Evolutionary conservation across 148 eudicot species (phyloP).

Genomic region (Agrostemma githago): DNA sequence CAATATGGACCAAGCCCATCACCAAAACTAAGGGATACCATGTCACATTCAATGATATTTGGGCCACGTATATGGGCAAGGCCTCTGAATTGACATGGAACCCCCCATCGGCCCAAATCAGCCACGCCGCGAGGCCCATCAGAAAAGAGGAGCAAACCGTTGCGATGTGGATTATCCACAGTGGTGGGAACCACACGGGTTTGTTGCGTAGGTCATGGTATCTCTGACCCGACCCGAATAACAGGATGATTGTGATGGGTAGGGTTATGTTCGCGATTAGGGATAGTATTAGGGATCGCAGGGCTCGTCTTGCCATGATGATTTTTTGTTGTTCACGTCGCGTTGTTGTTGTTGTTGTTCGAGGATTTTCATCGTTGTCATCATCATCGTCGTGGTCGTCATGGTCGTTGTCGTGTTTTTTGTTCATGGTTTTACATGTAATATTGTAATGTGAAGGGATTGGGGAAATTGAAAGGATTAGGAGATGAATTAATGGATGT

Average conservation of each 20-base stretch:
- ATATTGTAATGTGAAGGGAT: too few species aligned
- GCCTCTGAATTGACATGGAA: conserved; percentile 21
- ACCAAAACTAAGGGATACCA: conserved; percentile 36
- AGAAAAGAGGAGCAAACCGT: conserved; percentile 28
- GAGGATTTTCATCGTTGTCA: background rate
- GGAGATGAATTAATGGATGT: background rate
- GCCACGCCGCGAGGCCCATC: conserved; percentile 35
- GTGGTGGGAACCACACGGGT: conserved; percentile 29
- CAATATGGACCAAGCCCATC: conserved; percentile 26
- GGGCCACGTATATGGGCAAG: conserved; percentile 24
- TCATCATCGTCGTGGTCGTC: background rate
- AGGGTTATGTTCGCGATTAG: conserved; percentile 23
- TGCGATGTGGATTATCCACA: conserved; percentile 23
- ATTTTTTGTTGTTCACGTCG: conserved; percentile 22
- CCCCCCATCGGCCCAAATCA: conserved; percentile 35
- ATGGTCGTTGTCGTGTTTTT: background rate
- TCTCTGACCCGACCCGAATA: conserved; percentile 29
- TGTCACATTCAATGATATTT: conserved; percentile 23
- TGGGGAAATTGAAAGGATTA: background rate
- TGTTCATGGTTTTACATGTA: background rate
- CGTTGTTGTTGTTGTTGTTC: too few species aligned
- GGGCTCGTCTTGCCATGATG: conserved; percentile 25
- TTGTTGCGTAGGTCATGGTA: conserved; percentile 11
- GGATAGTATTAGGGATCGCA: conserved; percentile 15
- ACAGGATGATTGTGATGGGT: conserved; percentile 18